Percentiles rank a stretch among this genome's conserved stretches.
These are phyloP conservation scores for Cladosporium sp. DNA, from an alignment of 2,329 filamentous ascomycete genomes.

Conservation along the genomic window DNA sequence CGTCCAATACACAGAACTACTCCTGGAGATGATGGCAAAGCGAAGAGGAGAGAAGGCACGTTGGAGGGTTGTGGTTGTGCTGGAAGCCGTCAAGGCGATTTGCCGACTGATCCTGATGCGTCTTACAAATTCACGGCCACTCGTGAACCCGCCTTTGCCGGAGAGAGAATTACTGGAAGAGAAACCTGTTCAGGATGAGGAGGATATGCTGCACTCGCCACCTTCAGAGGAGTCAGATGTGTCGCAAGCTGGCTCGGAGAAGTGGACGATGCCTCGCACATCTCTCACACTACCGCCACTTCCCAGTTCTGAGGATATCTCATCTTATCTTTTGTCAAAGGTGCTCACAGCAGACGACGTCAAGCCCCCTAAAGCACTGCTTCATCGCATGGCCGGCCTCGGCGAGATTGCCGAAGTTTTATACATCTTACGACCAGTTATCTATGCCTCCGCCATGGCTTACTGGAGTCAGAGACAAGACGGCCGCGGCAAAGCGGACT, in stretches of 20 bases:
- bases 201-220: conserved; percentile 42
- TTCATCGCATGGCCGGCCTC: conserved; percentile 70
- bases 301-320: conserved; percentile 76
- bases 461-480: conserved; percentile 52
- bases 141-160: conserved; percentile 79
- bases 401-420: conserved; percentile 85
- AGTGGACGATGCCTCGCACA: conserved; percentile 92
- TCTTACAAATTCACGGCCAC: conserved; percentile 75
- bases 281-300: conserved; percentile 79
- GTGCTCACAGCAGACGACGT: conserved; percentile 95
- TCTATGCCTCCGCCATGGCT: conserved; percentile 81
- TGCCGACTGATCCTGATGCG: conserved; percentile 77
- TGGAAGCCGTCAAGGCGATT: conserved; percentile 82
- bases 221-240: conserved; percentile 34
- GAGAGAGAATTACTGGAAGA: conserved; percentile 70
- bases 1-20: conserved; percentile 87
- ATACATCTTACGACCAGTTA: conserved; percentile 82
- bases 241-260: conserved; percentile 39
- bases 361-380: conserved; percentile 79
- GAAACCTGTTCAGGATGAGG: conserved; percentile 29
- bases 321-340: conserved; percentile 79
- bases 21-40: conserved; percentile 98
- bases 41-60: conserved; percentile 73
- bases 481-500: conserved; percentile 71
- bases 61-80: conserved; percentile 80